Base-by-base conservation (phyloP, 2,329 filamentous ascomycete genomes). In the Hypomyces perniciosus region DNA sequence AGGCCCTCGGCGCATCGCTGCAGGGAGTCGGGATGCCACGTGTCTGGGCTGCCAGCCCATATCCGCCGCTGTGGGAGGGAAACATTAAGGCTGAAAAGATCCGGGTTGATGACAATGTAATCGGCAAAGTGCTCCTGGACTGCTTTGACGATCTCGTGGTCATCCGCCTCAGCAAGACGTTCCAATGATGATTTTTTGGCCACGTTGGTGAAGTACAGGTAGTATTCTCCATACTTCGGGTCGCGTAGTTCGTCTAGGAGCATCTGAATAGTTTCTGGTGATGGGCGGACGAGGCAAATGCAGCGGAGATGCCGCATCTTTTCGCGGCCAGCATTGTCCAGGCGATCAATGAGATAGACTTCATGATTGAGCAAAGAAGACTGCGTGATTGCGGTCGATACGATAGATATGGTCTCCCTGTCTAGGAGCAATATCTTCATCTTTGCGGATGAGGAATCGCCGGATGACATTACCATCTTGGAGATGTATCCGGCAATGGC, bases 361-460 rank as follows among this genome's bases (percentile, higher is more conserved):
- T 97, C 92, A 73, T 99, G 90, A 65, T 89, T 96, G 56, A 99
- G 83, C 20, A 99, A 82, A 37, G 90, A 84, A 29, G 93, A 99
- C 68, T 99, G 95, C 2, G 93, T 97, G 54, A 92, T 92, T 49
- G 93, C 91, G 5, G 91, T 95, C 8, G 95, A 99, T 20, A 96
- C 84, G 59, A 97, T 95, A 12, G 89, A 83, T 26, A 97, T 86
- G 58, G 93, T 99, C 71, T 97, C 93, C 71, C 83, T 86, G 70
- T 99, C 93, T 61, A 99, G 77, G 56, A 99, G 76, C 51, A 99
- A 75, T 54, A 97, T 93, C 83, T 99, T 99, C 93, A 99, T 99
- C 76, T 96, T 97, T 39, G 88, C 81, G 26, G 88, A 85, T 46
- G 82, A 76, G 64, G 75, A 78, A 72, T 96, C 90, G 64, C 88